Base-by-base conservation (phyloP, 768 basidiomycete genomes). In the Boletus edulis region DNA sequence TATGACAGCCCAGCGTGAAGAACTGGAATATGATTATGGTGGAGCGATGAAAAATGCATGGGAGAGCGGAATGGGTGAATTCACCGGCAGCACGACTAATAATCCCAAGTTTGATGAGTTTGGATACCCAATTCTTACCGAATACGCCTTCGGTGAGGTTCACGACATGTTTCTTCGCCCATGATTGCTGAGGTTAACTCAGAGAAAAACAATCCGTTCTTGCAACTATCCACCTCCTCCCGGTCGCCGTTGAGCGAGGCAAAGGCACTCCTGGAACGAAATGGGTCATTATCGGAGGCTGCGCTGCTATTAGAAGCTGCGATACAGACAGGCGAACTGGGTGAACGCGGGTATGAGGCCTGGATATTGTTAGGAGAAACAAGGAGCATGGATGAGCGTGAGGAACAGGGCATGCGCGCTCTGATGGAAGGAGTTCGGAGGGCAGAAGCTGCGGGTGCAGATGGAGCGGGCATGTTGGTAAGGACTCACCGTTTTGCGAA, bases 361-460 rank as follows among this genome's bases (percentile, higher is more conserved):
- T 99, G 96, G 96, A 85, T 93, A 49, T 76, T 96, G 18, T 76
- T 98, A 3, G 96, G 96, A 11, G 90, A 95, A 70, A 89, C 89
- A 0, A 81, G 94, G 54, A 86, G 85, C 62, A 88, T 94, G 91
- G 91, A 94, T 59, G 91, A 94, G 66, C 83, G 88, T 11, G 91
- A 93, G 69, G 87, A 91, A 34, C 78, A 81, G 17, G 91, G 87
- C 13, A 87, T 95, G 81, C 81, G 82, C 31, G 93, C 93, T 3
- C 75, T 94, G 34, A 75, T 76, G 47, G 83, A 92, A 68, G 89
- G 91, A 42, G 85, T 89, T 7, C 78, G 74, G 60, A 73, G 74
- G 49, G 89, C 87, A 5, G 86, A 89, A 62, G 76, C 76, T 34
- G 81, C 78, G 17, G 85, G 85, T 29, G 80, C 79, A n/a, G 66